These are phyloP conservation scores for Cinnamomum chago DNA, from an alignment of 164 flowering plant genomes.

Conservation along the genomic window DNA sequence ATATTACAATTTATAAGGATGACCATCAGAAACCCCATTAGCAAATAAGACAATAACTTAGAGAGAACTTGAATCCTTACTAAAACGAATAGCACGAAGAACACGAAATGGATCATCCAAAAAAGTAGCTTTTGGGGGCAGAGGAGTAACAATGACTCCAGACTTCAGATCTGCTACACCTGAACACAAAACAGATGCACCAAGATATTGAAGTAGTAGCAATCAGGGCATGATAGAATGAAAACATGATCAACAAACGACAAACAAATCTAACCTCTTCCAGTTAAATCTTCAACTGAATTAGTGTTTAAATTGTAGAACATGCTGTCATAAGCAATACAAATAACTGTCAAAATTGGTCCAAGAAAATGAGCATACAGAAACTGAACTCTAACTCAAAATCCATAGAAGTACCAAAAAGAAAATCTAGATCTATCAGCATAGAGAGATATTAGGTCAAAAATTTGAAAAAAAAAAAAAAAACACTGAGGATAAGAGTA, in stretches of 20 bases:
- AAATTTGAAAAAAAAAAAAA: too few species aligned
- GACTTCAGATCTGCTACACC: constrained; percentile 65
- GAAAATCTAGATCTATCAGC: not conserved
- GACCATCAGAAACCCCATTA: not conserved
- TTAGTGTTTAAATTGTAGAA: constrained; percentile 86
- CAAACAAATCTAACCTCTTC: constrained; percentile 53
- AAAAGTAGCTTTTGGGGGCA: constrained; percentile 85
- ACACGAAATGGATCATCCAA: constrained; percentile 96
- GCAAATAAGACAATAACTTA: not conserved
- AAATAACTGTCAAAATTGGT: not conserved
- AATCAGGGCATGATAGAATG: not conserved
- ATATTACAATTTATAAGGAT: too few species aligned
- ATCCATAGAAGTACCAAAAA: too few species aligned
- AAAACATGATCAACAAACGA: not conserved
- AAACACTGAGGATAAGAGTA: not conserved
- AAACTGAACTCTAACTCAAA: too few species aligned
- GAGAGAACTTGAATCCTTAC: constrained; percentile 25
- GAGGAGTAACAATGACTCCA: constrained; percentile 87
- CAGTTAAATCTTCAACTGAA: constrained; percentile 83
- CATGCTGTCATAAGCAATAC: constrained; percentile 46
- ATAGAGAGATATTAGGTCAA: not conserved
- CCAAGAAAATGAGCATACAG: not conserved
- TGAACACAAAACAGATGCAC: constrained; percentile 18
- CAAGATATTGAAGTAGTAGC: not conserved
- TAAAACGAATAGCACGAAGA: constrained; percentile 96